phyloP scores from a whole-genome alignment of 177 flowering plant genomes.

The Tripterygium wilfordii region DNA sequence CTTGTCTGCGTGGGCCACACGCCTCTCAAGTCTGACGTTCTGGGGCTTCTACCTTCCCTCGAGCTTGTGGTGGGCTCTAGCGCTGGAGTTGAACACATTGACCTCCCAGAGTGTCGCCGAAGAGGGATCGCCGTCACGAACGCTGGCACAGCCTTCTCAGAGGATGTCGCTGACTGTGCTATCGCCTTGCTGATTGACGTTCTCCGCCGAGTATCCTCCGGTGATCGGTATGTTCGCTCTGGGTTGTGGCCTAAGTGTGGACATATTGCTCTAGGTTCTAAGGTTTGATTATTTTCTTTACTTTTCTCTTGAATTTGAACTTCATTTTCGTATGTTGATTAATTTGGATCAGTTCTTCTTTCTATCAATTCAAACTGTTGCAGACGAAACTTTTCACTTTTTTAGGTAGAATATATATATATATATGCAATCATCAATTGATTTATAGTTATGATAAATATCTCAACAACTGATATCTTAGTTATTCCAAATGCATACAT shows the following conservation, averaged over 20 bases:
- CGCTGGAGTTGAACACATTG: conserved; percentile 48
- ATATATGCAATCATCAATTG: no score
- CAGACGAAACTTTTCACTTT: no score
- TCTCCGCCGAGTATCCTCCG: conserved; percentile 17
- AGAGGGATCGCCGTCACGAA: conserved; percentile 35
- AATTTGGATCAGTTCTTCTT: no score
- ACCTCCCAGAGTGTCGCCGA: conserved; percentile 36
- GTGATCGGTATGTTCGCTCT: conserved; percentile 20
- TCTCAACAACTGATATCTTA: no score
- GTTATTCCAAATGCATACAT: no score
- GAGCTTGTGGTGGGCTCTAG: conserved; percentile 28
- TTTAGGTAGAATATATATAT: no score
- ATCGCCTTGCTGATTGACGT: conserved; percentile 42
- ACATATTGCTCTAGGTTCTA: conserved; percentile 26
- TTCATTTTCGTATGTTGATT: no score
- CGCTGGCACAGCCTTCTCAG: conserved; percentile 24
- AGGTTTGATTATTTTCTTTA: no score
- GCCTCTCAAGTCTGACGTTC: conserved; percentile 20
- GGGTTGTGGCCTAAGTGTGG: conserved; percentile 25
- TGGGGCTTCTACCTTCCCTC: conserved; percentile 35
- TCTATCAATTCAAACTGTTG: no score
- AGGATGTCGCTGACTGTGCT: conserved; percentile 42
- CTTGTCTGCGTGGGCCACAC: conserved; percentile 20
- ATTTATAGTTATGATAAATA: no score
- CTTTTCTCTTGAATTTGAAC: no score